Base-by-base conservation (phyloP, 495 filamentous ascomycete species). In the Neurospora discreta region DNA sequence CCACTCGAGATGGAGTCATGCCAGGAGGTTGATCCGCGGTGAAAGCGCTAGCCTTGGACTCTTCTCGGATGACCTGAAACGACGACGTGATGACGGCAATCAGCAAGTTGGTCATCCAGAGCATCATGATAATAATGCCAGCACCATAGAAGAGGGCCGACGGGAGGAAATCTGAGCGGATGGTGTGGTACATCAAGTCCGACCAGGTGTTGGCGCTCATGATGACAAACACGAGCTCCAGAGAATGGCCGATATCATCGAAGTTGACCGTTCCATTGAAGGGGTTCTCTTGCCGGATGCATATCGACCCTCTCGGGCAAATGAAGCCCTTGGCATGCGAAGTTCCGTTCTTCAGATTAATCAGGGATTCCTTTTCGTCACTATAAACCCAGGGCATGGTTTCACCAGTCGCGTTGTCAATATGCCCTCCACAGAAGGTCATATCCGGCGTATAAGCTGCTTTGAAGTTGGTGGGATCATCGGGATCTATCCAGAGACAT, bases 71-170 rank as follows among this genome's bases (percentile, higher is more conserved):
- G 74, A 99, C 92, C 80, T 99, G 96, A 78, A 99, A 98, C 9
- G 95, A 97, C 30, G 95, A 95, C 0, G 95, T 99, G 76, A 99
- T 99, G 71, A 99, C 96, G 13, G 95, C 95, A 78, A 99, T 95
- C 36, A 99, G 85, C 82, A 99, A 87, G 81, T 97, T 98, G 71
- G 95, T 93, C 77, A 99, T 86, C 95, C 95, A 99, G 41, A 99
- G 85, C 82, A 91, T 95, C 86, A 99, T 87, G 76, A 99, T 93
- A 60, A 99, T 89, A 77, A 97, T 91, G 2, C 92, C 93, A 71
- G 86, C 87, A 36, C 90, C 93, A 74, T 96, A 97, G 82, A 94
- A 97, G 8, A 95, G 81, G 9, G 94, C 92, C 5, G 92, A 87
- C 2, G 91, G 88, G 33, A 97, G 87, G 75, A 95, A 98, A 75